phyloP scores from a whole-genome alignment of 106 monocot genomes.

The Agapanthus africanus region DNA sequence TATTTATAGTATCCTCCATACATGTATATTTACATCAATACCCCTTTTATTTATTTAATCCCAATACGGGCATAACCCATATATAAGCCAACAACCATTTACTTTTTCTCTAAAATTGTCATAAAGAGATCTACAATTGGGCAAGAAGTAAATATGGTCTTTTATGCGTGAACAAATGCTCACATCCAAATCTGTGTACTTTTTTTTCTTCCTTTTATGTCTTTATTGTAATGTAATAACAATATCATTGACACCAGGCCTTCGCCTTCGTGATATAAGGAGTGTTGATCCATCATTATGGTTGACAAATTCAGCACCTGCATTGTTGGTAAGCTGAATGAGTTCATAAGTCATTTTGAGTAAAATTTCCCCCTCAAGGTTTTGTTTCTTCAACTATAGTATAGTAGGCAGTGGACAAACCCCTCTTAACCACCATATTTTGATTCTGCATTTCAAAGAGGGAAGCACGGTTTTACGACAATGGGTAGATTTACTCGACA shows the following conservation, averaged over 20 bases:
- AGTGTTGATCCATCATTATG: conserved; percentile 95
- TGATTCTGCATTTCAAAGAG: not conserved
- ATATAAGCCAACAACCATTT: no score
- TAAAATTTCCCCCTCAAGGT: no score
- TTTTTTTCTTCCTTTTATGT: not conserved
- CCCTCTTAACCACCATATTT: not conserved
- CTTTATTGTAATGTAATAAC: not conserved
- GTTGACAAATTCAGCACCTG: conserved; percentile 87
- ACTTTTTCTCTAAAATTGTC: no score
- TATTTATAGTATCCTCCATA: no score
- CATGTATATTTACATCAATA: no score
- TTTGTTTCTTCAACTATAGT: not conserved
- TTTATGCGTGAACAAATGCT: not conserved
- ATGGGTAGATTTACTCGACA: not conserved
- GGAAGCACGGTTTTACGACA: not conserved
- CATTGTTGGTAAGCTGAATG: conserved; percentile 53
- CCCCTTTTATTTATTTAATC: no score
- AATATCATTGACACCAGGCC: conserved; percentile 42
- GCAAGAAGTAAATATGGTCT: no score
- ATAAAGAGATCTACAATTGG: no score
- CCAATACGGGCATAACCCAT: no score
- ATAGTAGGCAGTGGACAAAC: no score
- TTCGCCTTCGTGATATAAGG: conserved; percentile 85
- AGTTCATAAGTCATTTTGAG: not conserved
- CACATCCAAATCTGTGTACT: not conserved